Evolutionary conservation across 2,329 filamentous ascomycete genomes (phyloP).

Genomic region (Botryotinia calthae): DNA sequence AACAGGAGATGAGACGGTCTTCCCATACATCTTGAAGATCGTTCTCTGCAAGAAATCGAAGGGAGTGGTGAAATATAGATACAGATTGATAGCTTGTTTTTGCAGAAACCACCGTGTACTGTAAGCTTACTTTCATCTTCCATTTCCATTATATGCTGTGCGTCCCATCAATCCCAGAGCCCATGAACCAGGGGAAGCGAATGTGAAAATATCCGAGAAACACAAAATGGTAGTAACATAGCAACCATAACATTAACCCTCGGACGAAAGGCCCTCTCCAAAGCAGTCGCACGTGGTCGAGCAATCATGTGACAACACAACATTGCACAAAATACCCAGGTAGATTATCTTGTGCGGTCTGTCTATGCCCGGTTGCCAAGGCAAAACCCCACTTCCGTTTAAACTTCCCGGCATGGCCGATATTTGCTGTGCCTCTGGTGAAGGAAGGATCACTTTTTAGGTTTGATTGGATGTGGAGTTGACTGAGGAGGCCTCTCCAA

Average conservation of each 20-base stretch:
- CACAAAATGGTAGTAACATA: conserved; percentile 2
- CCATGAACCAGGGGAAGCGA: not conserved
- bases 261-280: not conserved
- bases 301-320: conserved; percentile 9
- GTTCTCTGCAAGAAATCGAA: no score
- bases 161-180: conserved; percentile 3
- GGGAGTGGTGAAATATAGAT: not conserved
- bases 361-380: conserved; percentile 6
- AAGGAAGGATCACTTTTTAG: not conserved
- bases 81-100: not conserved
- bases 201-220: not conserved
- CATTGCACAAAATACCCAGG: not conserved
- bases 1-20: not conserved
- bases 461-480: conserved; percentile 12
- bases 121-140: not conserved
- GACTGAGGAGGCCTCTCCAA: not conserved
- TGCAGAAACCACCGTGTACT: not conserved
- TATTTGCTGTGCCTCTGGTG: not conserved
- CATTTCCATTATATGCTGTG: not conserved
- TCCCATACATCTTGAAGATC: not conserved
- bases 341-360: not conserved
- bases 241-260: conserved; percentile 8
- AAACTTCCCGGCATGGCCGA: conserved; percentile 3
- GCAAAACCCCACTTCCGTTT: not conserved
- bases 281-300: conserved; percentile 6